Conservation (phyloP, 495 filamentous ascomycete genomes). For the Aspergillus cavernicola region DNA sequence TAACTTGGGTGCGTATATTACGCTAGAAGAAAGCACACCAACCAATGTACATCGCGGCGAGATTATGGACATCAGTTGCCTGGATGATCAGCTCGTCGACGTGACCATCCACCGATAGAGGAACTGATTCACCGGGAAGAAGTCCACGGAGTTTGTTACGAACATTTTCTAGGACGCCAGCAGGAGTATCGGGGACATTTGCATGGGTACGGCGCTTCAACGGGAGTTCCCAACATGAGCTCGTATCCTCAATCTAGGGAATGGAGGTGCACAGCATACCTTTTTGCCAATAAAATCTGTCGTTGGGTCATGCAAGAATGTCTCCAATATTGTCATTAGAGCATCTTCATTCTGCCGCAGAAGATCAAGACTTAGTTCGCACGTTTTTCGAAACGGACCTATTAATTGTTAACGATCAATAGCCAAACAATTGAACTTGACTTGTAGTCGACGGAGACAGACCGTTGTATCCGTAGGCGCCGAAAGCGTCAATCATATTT, state of each 20-base stretch:
- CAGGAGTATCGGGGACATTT: conserved; percentile 77
- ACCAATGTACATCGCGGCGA: conserved; percentile 94
- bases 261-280: conserved; percentile 27
- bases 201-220: conserved; percentile 52
- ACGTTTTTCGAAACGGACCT: conserved; percentile 86
- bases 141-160: conserved; percentile 81
- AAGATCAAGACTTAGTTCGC: conserved; percentile 81
- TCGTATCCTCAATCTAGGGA: background rate
- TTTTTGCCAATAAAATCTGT: conserved; percentile 85
- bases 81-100: conserved; percentile 87
- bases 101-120: conserved; percentile 90
- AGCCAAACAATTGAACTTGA: background rate
- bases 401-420: conserved; percentile 5
- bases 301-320: conserved; percentile 94
- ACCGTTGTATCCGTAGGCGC: conserved; percentile 83
- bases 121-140: conserved; percentile 79
- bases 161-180: conserved; percentile 86
- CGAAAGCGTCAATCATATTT: conserved; percentile 97
- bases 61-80: conserved; percentile 69
- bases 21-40: conserved; percentile 89
- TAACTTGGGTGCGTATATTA: background rate
- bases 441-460: background rate
- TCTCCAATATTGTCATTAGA: conserved; percentile 93
- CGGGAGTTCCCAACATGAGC: conserved; percentile 10
- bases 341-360: conserved; percentile 90